These are phyloP conservation scores for Diaporthe sp. DNA, from an alignment of 2,329 filamentous ascomycete species.

Conservation along the genomic window DNA sequence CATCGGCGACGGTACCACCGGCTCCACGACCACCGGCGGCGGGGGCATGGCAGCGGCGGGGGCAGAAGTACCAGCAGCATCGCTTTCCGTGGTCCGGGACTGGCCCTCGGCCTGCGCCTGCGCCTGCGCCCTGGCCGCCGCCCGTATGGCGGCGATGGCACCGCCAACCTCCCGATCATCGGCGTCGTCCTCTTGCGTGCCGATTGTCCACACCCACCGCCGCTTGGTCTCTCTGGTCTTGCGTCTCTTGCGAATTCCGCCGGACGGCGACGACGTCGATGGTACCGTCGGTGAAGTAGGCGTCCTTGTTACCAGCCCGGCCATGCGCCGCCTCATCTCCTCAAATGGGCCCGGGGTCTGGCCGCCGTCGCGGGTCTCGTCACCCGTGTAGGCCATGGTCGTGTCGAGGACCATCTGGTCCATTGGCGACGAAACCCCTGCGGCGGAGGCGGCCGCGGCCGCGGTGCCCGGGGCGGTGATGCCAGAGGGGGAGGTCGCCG, in stretches of 20 bases:
- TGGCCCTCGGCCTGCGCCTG: slow-evolving; percentile 45
- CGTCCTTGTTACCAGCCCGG: slow-evolving; percentile 59
- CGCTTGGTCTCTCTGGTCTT: slow-evolving; percentile 73
- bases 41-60: neutral
- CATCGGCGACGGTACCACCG: slow-evolving; percentile 40
- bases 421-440: neutral
- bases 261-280: slow-evolving; percentile 39
- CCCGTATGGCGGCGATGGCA: slow-evolving; percentile 57
- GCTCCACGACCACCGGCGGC: slow-evolving; percentile 37
- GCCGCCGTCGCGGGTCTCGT: slow-evolving; percentile 72
- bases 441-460: neutral
- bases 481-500: slow-evolving; percentile 52
- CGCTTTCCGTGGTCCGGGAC: neutral
- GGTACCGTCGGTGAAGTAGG: slow-evolving; percentile 57
- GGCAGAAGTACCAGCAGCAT: too few relatives aligned
- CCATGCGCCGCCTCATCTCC: slow-evolving; percentile 72
- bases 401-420: slow-evolving; percentile 61
- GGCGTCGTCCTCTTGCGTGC: slow-evolving; percentile 62
- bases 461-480: neutral
- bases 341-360: slow-evolving; percentile 75
- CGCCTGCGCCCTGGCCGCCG: slow-evolving; percentile 41
- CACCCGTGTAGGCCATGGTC: slow-evolving; percentile 65
- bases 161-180: slow-evolving; percentile 59
- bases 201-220: slow-evolving; percentile 77
- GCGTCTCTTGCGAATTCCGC: slow-evolving; percentile 65